phyloP scores from a whole-genome alignment of 2,329 filamentous ascomycete genomes.

The Talaromyces sp. region DNA sequence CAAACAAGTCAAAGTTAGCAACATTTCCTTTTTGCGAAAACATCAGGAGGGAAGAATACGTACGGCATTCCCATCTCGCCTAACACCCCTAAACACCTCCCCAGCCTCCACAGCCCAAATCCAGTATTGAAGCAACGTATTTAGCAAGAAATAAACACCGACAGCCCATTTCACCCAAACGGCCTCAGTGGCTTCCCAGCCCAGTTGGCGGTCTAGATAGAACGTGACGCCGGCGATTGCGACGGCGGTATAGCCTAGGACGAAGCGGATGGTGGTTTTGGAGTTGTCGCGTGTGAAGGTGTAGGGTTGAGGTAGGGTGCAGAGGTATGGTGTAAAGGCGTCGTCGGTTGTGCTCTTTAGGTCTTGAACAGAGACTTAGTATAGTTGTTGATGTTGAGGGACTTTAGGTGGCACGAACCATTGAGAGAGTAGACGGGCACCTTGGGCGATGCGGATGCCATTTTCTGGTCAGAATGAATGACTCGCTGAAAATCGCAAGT shows the following conservation, averaged over 20 bases:
- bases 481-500: too few species aligned
- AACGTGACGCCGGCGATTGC: conserved; percentile 78
- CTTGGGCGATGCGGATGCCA: conserved; percentile 35
- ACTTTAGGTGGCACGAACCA: conserved; percentile 32
- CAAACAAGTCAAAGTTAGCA: background rate
- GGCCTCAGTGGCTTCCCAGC: conserved; percentile 78
- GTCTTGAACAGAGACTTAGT: conserved; percentile 52
- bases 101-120: conserved; percentile 78
- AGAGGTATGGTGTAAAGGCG: conserved; percentile 88
- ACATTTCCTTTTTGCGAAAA: background rate
- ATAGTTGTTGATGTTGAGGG: background rate
- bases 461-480: conserved; percentile 6
- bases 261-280: conserved; percentile 77
- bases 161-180: conserved; percentile 77
- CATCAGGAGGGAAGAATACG: conserved; percentile 16
- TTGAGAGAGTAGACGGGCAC: conserved; percentile 46
- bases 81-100: conserved; percentile 73
- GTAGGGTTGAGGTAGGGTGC: conserved; percentile 63
- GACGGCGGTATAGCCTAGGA: conserved; percentile 79
- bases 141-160: conserved; percentile 72
- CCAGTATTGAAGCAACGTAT: conserved; percentile 77
- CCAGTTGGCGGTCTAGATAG: conserved; percentile 84
- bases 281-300: conserved; percentile 75
- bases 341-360: conserved; percentile 97
- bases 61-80: conserved; percentile 64